Evolutionary conservation across 2,329 filamentous ascomycete species (phyloP).

Genomic region (Fusarium foetens): DNA sequence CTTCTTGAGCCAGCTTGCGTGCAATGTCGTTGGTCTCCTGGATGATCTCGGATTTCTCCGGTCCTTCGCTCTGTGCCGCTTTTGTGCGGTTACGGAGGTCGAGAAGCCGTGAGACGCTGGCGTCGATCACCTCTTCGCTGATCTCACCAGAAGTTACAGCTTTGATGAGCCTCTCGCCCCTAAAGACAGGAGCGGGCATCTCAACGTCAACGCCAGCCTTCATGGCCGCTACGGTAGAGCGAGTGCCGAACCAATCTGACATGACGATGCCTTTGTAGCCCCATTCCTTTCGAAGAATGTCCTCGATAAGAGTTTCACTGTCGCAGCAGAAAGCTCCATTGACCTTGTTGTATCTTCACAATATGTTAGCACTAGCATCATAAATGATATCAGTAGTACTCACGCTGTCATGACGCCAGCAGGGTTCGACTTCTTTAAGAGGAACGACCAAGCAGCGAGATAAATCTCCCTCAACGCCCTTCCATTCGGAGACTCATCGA

Average conservation of each 20-base stretch:
- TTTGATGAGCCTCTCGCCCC: slow-evolving; percentile 13
- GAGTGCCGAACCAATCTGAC: slow-evolving; percentile 39
- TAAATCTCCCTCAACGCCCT: slow-evolving; percentile 29
- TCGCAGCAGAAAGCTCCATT: slow-evolving; percentile 21
- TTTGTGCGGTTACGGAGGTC: slow-evolving; percentile 18
- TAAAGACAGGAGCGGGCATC: slow-evolving; percentile 30
- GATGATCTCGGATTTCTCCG: slow-evolving; percentile 18
- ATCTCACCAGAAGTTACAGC: neutral
- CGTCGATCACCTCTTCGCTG: slow-evolving; percentile 7
- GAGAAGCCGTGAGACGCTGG: neutral
- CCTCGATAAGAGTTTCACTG: neutral
- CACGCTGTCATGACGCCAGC: slow-evolving; percentile 33
- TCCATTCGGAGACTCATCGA: slow-evolving; percentile 4
- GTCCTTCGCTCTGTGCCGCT: neutral
- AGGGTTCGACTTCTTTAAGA: slow-evolving; percentile 15
- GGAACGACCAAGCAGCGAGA: slow-evolving; percentile 28
- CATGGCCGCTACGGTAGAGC: neutral
- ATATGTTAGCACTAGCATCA: accelerated
- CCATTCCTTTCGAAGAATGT: slow-evolving; percentile 25
- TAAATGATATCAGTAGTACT: neutral
- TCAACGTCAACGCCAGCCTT: slow-evolving; percentile 28
- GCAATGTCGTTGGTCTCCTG: slow-evolving; percentile 24
- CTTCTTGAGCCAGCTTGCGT: slow-evolving; percentile 3
- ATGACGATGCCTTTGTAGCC: slow-evolving; percentile 21
- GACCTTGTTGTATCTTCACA: slow-evolving; percentile 32